Evolutionary conservation across 345 rosid species (phyloP), one percentile per base, ranked within the genome.

Genomic region (Syzygium aqueum): DNA sequence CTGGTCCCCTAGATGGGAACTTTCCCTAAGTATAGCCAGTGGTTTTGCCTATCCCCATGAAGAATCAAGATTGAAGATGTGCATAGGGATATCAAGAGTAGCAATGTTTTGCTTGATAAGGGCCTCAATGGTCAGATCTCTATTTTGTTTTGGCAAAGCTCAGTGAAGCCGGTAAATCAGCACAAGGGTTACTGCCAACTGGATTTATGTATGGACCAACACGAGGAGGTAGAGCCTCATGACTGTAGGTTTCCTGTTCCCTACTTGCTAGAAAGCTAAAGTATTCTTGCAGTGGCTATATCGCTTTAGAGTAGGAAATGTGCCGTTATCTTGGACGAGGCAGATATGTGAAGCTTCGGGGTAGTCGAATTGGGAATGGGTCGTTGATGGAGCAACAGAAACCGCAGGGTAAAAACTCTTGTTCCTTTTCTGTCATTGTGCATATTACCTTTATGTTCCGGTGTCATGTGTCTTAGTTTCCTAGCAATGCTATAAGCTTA

Each of bases 71-170:
- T 93, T 97, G 89, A 96, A 94, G 91, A 94, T 89, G 97, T 97
- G 89, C 98, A 95, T 85, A 91, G 99, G 89, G 99, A 97, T 93
- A 95, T 95, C 85, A 97, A 97, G 94, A 92, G 96, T 13, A 95
- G 98, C 91, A 95, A 96, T 51, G 97, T 97, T 86, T 91, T 96
- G 89, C 97, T 96, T 49, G 98, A 96, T 84, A 94, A 94, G 90
- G 93, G 95, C 88, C 91, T 95, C 53, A 92, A 93, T 87, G 95
- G 98, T 8, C 95, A 95, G 88, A 95, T 96, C 87, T 95, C 99
- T 46, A 97, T 89, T 96, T 96, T 90, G 99, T 98, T 89, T 85
- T 96, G 89, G 97, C 99, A 50, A 95, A 95, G 95, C 93, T 96
- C 11, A 91, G 93, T 61, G 97, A 96, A 88, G 98, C 94, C 86